These are phyloP conservation scores for Boletus rubroflammeus DNA, from an alignment of 768 basidiomycete species.

Conservation along the genomic window DNA sequence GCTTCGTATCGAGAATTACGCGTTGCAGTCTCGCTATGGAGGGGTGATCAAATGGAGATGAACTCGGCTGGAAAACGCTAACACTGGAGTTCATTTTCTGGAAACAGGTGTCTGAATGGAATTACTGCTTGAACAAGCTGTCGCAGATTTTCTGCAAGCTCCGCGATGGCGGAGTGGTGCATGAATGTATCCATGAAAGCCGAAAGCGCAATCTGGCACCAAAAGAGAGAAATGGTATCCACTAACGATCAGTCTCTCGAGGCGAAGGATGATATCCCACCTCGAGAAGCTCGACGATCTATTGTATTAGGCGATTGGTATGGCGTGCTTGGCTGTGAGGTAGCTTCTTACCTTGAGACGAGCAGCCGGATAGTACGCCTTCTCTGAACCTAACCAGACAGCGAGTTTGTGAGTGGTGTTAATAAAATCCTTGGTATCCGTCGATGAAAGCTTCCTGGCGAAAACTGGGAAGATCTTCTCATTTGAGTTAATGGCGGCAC, in stretches of 20 bases:
- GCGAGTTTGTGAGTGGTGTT: conserved; percentile 36
- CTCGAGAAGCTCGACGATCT: conserved; percentile 51
- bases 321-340: neutral
- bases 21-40: conserved; percentile 20
- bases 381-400: conserved; percentile 43
- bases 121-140: conserved; percentile 18
- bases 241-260: neutral
- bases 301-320: neutral
- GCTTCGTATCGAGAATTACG: conserved; percentile 10
- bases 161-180: neutral
- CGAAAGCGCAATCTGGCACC: conserved; percentile 19
- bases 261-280: conserved; percentile 29
- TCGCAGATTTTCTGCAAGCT: conserved; percentile 11
- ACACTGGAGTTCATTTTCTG: conserved; percentile 25
- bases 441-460: conserved; percentile 31
- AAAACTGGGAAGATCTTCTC: conserved; percentile 39
- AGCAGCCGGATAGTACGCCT: conserved; percentile 51
- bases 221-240: neutral
- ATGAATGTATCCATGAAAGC: conserved; percentile 13
- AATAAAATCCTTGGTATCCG: conserved; percentile 23
- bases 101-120: conserved; percentile 21
- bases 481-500: conserved; percentile 22
- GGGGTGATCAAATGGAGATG: neutral
- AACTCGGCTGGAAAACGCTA: neutral
- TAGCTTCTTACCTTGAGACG: conserved; percentile 43